Evolutionary conservation across 768 basidiomycete species (phyloP), one percentile per base, ranked within the genome.

Genomic region (Boletus sensibilis): DNA sequence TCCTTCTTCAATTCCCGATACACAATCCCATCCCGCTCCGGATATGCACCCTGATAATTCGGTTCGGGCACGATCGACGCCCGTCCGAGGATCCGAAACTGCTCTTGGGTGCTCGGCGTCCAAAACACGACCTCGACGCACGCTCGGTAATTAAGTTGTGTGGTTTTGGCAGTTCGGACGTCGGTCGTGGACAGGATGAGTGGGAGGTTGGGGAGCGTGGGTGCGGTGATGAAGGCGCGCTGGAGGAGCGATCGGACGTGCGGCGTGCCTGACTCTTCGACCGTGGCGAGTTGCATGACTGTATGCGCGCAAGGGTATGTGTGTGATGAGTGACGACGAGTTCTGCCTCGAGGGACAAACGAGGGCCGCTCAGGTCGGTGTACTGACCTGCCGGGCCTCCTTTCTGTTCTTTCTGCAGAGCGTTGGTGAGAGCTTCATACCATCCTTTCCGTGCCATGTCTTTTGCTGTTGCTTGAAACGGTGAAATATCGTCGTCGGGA

Each of bases 121-220:
- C 90, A 94, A 85, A 88, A 93, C 12, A 78, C 82, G 41, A 87
- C 60, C 67, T 93, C 87, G 57, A 86, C 80, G 16, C 44, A 8
- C n/a, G 2, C 5, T 4, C 7, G 33, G 11, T 78, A 65, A 53
- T 76, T 76, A 45, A 92, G 72, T 60, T 92, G 85, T 1, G 70
- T 45, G 34, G 82, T 78, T 63, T 94, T 94, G 21, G 84, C 83
- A 2, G 84, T 78, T 25, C 92, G 87, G 44, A 86, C 68, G 72
- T 92, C 91, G 45, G 90, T 90, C 13, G 86, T 82, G 46, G 79
- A 75, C 42, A 92, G 63, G 59, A 94, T 68, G 6, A 93, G 74
- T 0, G 89, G 87, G 4, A 82, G 74, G 27, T 74, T 60, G 1
- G 82, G 80, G 18, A 68, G 60, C 21, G 68, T 62, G 7, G 72